Conservation (phyloP, 768 basidiomycete genomes). For the Cyclocybe cylindracea region DNA sequence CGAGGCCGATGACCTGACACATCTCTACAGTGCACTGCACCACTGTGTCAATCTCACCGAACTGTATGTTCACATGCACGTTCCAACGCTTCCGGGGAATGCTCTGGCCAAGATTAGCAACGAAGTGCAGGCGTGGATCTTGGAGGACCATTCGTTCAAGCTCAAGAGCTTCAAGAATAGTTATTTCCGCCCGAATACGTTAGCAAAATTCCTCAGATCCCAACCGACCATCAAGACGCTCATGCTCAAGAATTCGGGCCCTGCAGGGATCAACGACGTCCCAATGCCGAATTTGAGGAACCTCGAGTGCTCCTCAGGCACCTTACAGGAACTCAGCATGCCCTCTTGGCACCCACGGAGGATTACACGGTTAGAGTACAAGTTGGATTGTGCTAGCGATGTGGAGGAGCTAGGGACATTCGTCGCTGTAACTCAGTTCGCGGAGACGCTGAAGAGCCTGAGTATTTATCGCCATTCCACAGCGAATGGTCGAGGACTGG, state of each 20-base stretch:
- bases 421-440: conserved; percentile 17
- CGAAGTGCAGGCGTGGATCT: conserved; percentile 14
- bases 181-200: conserved; percentile 16
- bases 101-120: neutral
- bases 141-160: conserved; percentile 20
- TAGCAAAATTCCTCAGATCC: conserved; percentile 15
- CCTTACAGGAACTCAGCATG: conserved; percentile 14
- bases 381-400: conserved; percentile 14
- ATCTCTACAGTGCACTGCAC: conserved; percentile 14
- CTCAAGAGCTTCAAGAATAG: conserved; percentile 22
- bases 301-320: conserved; percentile 15
- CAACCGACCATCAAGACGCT: conserved; percentile 13
- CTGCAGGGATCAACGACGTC: conserved; percentile 8
- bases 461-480: conserved; percentile 16
- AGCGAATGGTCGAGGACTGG: conserved; percentile 9
- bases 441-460: conserved; percentile 14
- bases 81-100: conserved; percentile 7
- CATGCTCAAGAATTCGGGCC: conserved; percentile 1
- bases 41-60: conserved; percentile 16
- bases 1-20: conserved; percentile 17
- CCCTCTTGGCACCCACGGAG: conserved; percentile 12
- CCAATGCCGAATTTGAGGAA: conserved; percentile 12
- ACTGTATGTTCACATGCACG: conserved; percentile 13
- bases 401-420: conserved; percentile 20
- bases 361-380: conserved; percentile 17